Conservation (phyloP, 2,329 filamentous ascomycete species). For the Fusarium penzigii region DNA sequence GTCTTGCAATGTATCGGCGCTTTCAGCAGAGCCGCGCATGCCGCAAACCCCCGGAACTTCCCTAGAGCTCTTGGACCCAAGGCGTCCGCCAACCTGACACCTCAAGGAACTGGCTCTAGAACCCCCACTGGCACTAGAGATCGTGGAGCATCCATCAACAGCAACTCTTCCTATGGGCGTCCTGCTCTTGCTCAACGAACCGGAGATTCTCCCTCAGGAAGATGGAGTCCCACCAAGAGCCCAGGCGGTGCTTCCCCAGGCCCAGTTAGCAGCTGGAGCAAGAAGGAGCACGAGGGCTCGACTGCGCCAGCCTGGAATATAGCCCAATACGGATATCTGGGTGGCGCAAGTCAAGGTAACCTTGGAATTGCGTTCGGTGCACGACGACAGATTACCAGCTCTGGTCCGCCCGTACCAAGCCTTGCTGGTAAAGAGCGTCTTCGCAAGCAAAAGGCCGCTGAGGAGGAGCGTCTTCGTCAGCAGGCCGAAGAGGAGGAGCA, state of each 20-base stretch:
- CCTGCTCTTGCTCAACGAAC: conserved; percentile 50
- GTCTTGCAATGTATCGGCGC: conserved; percentile 90
- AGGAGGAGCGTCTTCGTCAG: conserved; percentile 59
- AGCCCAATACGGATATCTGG: conserved; percentile 97
- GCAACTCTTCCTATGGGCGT: conserved; percentile 55
- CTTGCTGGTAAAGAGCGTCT: conserved; percentile 80
- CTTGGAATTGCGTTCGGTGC: conserved; percentile 91
- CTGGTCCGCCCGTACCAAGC: conserved; percentile 76
- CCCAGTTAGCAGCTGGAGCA: conserved; percentile 86
- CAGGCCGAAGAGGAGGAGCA: conserved; percentile 56
- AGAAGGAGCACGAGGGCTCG: conserved; percentile 73
- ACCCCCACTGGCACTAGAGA: conserved; percentile 49
- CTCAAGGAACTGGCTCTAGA: conserved; percentile 61
- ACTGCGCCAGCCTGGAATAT: conserved; percentile 97
- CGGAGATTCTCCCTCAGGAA: conserved; percentile 55
- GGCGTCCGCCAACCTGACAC: conserved; percentile 59
- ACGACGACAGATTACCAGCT: conserved; percentile 86
- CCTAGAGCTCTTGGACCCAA: conserved; percentile 75
- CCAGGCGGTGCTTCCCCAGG: conserved; percentile 56
- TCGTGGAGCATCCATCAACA: conserved; percentile 56
- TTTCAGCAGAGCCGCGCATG: conserved; percentile 85
- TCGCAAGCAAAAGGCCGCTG: conserved; percentile 56
- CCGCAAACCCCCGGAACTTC: conserved; percentile 72
- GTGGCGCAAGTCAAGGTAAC: conserved; percentile 93
- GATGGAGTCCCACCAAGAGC: conserved; percentile 64